phyloP scores from a whole-genome alignment of 2,329 filamentous ascomycete species.

The Xylaria sp. region DNA sequence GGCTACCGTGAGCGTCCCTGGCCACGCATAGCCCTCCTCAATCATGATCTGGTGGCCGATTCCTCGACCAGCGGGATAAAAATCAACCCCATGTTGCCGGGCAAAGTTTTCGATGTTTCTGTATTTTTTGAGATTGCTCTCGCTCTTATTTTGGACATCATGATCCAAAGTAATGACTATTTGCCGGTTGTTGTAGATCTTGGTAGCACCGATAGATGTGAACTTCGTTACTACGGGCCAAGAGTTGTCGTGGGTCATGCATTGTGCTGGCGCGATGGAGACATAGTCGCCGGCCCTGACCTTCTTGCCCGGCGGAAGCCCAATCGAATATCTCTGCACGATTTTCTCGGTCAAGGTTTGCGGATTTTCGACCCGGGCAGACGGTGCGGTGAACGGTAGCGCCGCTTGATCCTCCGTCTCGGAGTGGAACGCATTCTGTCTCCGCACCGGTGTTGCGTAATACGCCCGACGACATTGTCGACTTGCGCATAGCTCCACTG shows the following conservation, averaged over 20 bases:
- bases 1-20: slow-evolving; percentile 83
- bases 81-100: background rate
- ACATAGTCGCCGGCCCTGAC: slow-evolving; percentile 76
- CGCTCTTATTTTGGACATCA: slow-evolving; percentile 72
- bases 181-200: slow-evolving; percentile 76
- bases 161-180: slow-evolving; percentile 37
- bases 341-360: slow-evolving; percentile 26
- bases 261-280: slow-evolving; percentile 74
- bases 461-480: too few relatives aligned
- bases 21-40: slow-evolving; percentile 83
- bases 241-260: slow-evolving; percentile 81
- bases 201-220: slow-evolving; percentile 81
- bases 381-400: background rate
- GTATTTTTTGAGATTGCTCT: too few relatives aligned
- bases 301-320: slow-evolving; percentile 1
- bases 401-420: background rate
- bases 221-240: slow-evolving; percentile 81
- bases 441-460: too few relatives aligned
- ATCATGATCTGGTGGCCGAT: background rate
- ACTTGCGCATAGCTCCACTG: too few relatives aligned
- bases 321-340: background rate
- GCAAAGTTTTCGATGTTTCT: background rate
- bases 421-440: background rate
- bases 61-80: background rate
- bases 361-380: too few relatives aligned